Evolutionary conservation across 495 filamentous ascomycete genomes (phyloP), one percentile per base, ranked within the genome.

Genomic region (Darksidea phi): DNA sequence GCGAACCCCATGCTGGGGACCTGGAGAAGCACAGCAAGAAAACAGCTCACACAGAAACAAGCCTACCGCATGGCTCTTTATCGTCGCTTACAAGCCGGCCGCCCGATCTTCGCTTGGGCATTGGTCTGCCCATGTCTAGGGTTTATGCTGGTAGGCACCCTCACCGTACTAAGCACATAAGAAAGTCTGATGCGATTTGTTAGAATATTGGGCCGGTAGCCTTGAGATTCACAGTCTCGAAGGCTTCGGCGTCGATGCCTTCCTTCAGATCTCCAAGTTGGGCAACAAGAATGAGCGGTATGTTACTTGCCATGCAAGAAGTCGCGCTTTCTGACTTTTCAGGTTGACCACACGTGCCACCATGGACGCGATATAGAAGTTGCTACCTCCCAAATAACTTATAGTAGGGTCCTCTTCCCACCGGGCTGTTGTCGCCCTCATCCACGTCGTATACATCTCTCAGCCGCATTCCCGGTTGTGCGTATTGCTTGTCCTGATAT

Each of bases 191-290:
- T 38, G 17, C 5, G 17, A 10, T 12, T 1, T n/a, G n/a, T 8
- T 32, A 15, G 93, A 99, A 74, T 98, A 97, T 74, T 99, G 94
- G 94, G 94, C 95, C 7, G 94, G 94, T 1, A 93, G 83, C 70
- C 74, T 99, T 23, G 90, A 96, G 71, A 69, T 97, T 60, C 94
- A 97, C 72, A 96, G 87, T 71, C 75, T 99, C 36, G 94, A 97
- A 67, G 94, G 94, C 0, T 99, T 97, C 67, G 94, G 94, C 1
- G 91, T 95, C n/a, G 94, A 99, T 76, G 93, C 89, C 1, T 99
- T 97, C 71, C 73, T 99, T 61, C 93, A 97, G 74, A 96, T 99
- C 37, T 93, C 90, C 6, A 96, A 96, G 74, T 80, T 99, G 54
- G 94, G 94, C 20, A 99, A 99, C 74, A 97, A 97, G 79, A 96